A percentile compares a stretch with the other conserved stretches of the same genome.
Evolutionary conservation across 2,329 filamentous ascomycete species (phyloP).

Genomic region (Hypoxylon sp.): DNA sequence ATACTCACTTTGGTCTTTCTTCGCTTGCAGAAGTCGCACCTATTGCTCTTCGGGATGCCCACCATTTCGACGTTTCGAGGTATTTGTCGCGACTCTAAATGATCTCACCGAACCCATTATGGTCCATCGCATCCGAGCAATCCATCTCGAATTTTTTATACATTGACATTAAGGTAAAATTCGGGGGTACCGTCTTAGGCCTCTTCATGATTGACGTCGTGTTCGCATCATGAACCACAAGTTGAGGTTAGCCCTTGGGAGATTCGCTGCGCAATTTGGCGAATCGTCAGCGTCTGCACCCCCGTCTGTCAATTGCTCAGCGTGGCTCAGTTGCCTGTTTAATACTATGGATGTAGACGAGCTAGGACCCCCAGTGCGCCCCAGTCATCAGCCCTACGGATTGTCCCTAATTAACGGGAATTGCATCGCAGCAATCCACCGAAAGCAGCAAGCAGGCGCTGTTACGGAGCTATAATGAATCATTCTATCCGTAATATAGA

Average conservation of each 20-base stretch:
- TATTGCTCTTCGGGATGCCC: conserved; percentile 37
- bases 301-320: background rate
- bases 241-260: conserved; percentile 11
- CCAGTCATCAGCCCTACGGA: conserved; percentile 27
- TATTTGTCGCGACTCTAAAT: conserved; percentile 7
- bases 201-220: background rate
- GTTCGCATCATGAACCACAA: conserved; percentile 29
- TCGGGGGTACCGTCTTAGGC: conserved; percentile 11
- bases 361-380: background rate
- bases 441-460: conserved; percentile 9
- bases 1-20: conserved; percentile 39
- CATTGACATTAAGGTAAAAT: background rate
- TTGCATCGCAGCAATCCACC: conserved; percentile 18
- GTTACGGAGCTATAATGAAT: background rate
- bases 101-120: background rate
- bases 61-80: conserved; percentile 29
- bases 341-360: conserved; percentile 16
- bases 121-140: background rate
- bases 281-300: conserved; percentile 3
- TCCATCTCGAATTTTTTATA: conserved; percentile 21
- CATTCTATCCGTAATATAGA: background rate
- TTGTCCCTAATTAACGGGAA: background rate
- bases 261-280: background rate
- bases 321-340: background rate
- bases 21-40: conserved; percentile 34